A percentile compares a stretch with the other conserved stretches of the same genome.
Evolutionary conservation across 2,329 filamentous ascomycete genomes (phyloP).

Genomic region (Neofusicoccum sp.): DNA sequence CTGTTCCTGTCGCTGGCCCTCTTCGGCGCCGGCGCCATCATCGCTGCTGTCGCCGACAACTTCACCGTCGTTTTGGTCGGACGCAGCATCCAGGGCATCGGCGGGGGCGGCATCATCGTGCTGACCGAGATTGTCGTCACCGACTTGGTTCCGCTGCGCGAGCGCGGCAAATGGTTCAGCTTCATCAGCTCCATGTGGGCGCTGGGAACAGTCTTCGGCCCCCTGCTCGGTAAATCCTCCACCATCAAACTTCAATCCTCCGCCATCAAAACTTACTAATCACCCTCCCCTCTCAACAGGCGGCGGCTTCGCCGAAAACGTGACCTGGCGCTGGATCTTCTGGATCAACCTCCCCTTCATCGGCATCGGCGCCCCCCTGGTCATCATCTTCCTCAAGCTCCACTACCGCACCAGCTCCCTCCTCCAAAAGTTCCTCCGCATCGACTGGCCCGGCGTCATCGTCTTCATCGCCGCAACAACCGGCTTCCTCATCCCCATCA

Average conservation of each 20-base stretch:
- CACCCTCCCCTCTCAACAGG: conserved; percentile 27
- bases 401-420: conserved; percentile 49
- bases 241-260: not conserved
- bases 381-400: conserved; percentile 55
- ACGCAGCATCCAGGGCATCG: conserved; percentile 40
- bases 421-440: conserved; percentile 48
- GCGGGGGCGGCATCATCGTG: conserved; percentile 42
- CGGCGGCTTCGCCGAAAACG: conserved; percentile 53
- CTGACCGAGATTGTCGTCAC: conserved; percentile 47
- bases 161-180: conserved; percentile 44
- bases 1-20: conserved; percentile 36
- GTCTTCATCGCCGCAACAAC: conserved; percentile 61
- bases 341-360: conserved; percentile 63
- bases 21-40: conserved; percentile 38
- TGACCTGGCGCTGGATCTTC: conserved; percentile 62
- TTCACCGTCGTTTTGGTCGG: conserved; percentile 40
- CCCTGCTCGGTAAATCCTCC: conserved; percentile 33
- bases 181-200: conserved; percentile 51
- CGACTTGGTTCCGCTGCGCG: conserved; percentile 45
- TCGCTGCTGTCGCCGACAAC: conserved; percentile 37
- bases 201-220: conserved; percentile 55
- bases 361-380: conserved; percentile 48
- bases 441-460: conserved; percentile 63
- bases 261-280: not conserved
- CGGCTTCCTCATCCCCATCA: conserved; percentile 60